Evolutionary conservation across 495 filamentous ascomycete genomes (phyloP), one percentile per base, ranked within the genome.

Genomic region (Trypethelium eluteriae): DNA sequence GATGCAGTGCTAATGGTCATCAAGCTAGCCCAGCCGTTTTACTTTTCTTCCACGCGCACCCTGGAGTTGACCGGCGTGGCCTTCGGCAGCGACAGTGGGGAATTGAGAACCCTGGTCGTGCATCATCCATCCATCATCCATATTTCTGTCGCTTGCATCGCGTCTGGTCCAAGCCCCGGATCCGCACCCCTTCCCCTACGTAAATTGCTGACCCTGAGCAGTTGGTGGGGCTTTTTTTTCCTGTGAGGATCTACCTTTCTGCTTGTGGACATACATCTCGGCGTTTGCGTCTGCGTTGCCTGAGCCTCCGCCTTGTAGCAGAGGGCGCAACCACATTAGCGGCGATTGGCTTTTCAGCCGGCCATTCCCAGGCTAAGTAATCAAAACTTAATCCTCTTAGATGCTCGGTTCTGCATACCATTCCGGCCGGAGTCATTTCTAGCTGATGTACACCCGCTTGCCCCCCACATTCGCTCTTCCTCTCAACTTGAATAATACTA

Each of bases 201-300:
- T 59, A 59, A 59, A 59, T 59, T 59, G 53, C 53, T 59, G 53
- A 59, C 53, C 53, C 53, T 59, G 53, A 59, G 25, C 53, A 18
- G 53, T 59, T 36, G 32, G 53, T 59, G 53, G 53, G 53, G 53
- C 53, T 36, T 59, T 59, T 59, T 53, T 53, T 36, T 59, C 49
- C 32, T 59, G 53, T 59, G 53, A 59, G 53, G 53, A 59, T 59
- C 32, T 59, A 36, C 53, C 53, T 36, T 59, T 59, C 53, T 34
- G 34, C 53, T 59, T 59, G 32, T 32, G 53, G 53, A 7, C 25
- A 32, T 59, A 59, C 53, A 11, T 59, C 53, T 32, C 53, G 53
- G 53, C 34, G 36, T 32, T 0, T 18, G 53, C 53, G 53, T 59
- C 14, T 59, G 53, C 53, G 53, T 59, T 35, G 53, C 53, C 34